Conservation (phyloP, 2,329 filamentous ascomycete genomes). For the Pseudogymnoascus sp. region DNA sequence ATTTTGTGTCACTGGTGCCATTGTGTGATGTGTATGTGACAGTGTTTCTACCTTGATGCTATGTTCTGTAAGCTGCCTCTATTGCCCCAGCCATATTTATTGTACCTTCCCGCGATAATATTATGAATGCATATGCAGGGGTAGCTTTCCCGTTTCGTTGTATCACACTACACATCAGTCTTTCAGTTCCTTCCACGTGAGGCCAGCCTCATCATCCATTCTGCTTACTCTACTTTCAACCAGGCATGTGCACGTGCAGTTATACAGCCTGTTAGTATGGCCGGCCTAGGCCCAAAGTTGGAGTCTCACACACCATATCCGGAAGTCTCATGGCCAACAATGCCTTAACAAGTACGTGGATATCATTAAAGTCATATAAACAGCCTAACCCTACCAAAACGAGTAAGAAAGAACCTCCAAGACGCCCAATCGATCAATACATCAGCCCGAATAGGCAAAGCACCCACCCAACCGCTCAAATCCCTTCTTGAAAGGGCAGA, state of each 20-base stretch:
- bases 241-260: background rate
- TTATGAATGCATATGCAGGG: background rate
- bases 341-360: conserved; percentile 5
- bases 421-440: background rate
- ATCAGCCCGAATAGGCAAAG: background rate
- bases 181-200: conserved; percentile 1
- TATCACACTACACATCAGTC: background rate
- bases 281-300: background rate
- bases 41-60: background rate
- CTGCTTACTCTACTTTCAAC: conserved; percentile 1
- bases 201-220: background rate
- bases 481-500: background rate
- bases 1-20: conserved; percentile 1
- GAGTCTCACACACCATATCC: background rate
- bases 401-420: conserved; percentile 6
- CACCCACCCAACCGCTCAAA: background rate
- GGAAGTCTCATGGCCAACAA: background rate
- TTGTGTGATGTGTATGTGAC: conserved; percentile 6
- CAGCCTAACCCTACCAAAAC: background rate
- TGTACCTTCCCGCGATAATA: background rate
- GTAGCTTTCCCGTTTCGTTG: background rate
- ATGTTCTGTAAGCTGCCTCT: background rate
- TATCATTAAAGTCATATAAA: conserved; percentile 9
- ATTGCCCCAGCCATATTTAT: background rate
- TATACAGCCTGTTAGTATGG: background rate